Evolutionary conservation across 495 filamentous ascomycete species (phyloP), one percentile per base, ranked within the genome.

Genomic region (Daldinia caldariorum): DNA sequence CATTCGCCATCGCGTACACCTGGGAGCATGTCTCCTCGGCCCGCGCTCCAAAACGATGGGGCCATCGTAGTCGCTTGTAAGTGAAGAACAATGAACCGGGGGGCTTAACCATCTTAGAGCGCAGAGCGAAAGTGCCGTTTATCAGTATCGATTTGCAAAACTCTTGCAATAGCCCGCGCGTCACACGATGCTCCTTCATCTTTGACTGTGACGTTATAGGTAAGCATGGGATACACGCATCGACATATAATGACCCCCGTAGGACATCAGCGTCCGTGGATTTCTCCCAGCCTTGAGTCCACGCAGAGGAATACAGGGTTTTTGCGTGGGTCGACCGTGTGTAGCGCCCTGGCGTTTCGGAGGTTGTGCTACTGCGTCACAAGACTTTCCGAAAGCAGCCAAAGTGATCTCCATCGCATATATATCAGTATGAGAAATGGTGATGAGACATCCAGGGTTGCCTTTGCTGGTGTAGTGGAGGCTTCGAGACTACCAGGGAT

Each of bases 81-180:
- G 67, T 65, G 26, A 35, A 47, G 1, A n/a, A 3, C 31, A n/a
- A 12, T 14, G 4, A 12, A 14, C 31, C 13, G 0, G 0, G 20
- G 34, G 9, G n/a, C 43, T 39, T 16, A 16, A 20, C 10, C 13
- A n/a, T 14, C n/a, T 38, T 10, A 45, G n/a, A n/a, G n/a, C n/a
- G n/a, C 10, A 54, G 57, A 16, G 61, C 61, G 13, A 47, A 55
- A 51, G 0, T 57, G 6, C 50, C 55, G 34, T 41, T 65, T 63
- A 66, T 88, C 53, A 89, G 88, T 65, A 65, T 83, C 39, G 76
- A 82, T 63, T 63, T 78, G 76, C 45, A 66, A 63, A 12, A 39
- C 41, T 0, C 64, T 58, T 6, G 62, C 63, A 3, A 62, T 35
- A 6, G 49, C 74, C 3, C 79, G 79, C 31, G 73, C 71, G 31